These are phyloP conservation scores for Metschnikowia drakensbergensis DNA, from an alignment of 805 yeast genomes.

Conservation along the genomic window DNA sequence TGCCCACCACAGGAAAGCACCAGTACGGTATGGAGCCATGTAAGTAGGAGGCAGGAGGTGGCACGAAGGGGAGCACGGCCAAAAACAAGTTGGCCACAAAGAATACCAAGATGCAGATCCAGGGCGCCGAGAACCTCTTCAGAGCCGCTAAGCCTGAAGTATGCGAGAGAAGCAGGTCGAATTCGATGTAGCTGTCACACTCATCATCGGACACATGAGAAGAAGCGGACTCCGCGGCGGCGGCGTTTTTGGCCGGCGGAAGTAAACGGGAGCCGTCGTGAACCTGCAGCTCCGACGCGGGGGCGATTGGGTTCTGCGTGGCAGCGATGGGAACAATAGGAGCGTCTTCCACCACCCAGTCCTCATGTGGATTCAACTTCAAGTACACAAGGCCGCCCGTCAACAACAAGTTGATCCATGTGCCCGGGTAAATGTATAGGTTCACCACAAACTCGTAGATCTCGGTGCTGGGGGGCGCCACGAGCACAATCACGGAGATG, in stretches of 20 bases:
- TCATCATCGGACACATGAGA: conserved; percentile 5
- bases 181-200: conserved; percentile 16
- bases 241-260: neutral
- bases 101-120: conserved; percentile 33
- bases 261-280: neutral
- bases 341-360: conserved; percentile 43
- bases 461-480: conserved; percentile 60
- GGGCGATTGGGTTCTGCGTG: neutral
- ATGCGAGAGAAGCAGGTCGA: conserved; percentile 16
- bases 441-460: conserved; percentile 63
- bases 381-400: conserved; percentile 52
- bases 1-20: conserved; percentile 55
- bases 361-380: conserved; percentile 36
- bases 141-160: neutral
- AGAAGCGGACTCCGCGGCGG: neutral
- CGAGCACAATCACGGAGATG: conserved; percentile 49
- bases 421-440: conserved; percentile 59
- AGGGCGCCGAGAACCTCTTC: conserved; percentile 27
- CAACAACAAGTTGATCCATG: conserved; percentile 52
- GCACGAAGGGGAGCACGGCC: conserved; percentile 54
- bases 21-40: conserved; percentile 45
- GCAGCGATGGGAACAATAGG: neutral
- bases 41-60: conserved; percentile 41
- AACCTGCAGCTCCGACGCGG: neutral
- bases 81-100: conserved; percentile 45